phyloP scores from a whole-genome alignment of 1,139 yeast species.

The Yueomyces sp. region DNA sequence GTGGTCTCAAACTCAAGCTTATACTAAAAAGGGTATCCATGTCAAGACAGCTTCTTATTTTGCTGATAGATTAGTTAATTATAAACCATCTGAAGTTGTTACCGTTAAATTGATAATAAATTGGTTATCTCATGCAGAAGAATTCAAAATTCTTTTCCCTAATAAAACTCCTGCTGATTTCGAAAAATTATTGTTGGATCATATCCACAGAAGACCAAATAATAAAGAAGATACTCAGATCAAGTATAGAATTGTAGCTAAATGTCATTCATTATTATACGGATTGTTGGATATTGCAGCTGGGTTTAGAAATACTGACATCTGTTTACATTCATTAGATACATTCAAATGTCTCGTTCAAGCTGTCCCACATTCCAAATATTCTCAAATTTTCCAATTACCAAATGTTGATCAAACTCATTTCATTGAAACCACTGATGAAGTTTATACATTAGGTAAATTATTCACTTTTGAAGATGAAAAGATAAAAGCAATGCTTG shows the following conservation, averaged over 20 bases:
- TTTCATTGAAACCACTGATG: conserved; percentile 28
- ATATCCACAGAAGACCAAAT: conserved; percentile 31
- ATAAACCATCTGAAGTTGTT: conserved; percentile 64
- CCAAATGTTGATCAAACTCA: conserved; percentile 48
- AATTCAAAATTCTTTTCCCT: conserved; percentile 38
- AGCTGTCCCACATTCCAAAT: conserved; percentile 51
- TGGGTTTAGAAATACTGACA: conserved; percentile 60
- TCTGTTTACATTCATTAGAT: conserved; percentile 49
- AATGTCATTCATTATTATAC: conserved; percentile 52
- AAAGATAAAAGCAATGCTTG: conserved; percentile 45
- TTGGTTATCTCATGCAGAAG: conserved; percentile 53
- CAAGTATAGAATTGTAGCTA: conserved; percentile 45
- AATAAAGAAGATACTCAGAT: conserved; percentile 25
- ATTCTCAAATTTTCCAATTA: conserved; percentile 64
- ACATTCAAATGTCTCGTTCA: conserved; percentile 65
- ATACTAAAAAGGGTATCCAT: conserved; percentile 75
- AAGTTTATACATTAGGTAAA: conserved; percentile 52
- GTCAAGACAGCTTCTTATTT: conserved; percentile 70
- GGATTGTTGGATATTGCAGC: conserved; percentile 76
- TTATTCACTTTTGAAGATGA: conserved; percentile 44
- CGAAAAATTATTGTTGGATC: conserved; percentile 38
- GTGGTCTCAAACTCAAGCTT: conserved; percentile 80
- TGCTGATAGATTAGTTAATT: conserved; percentile 50
- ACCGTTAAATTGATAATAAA: conserved; percentile 46
- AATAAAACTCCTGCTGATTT: conserved; percentile 36